Evolutionary conservation across 2,329 filamentous ascomycete species (phyloP), one percentile per base, ranked within the genome.

Genomic region (Ophiosphaerella narmari): DNA sequence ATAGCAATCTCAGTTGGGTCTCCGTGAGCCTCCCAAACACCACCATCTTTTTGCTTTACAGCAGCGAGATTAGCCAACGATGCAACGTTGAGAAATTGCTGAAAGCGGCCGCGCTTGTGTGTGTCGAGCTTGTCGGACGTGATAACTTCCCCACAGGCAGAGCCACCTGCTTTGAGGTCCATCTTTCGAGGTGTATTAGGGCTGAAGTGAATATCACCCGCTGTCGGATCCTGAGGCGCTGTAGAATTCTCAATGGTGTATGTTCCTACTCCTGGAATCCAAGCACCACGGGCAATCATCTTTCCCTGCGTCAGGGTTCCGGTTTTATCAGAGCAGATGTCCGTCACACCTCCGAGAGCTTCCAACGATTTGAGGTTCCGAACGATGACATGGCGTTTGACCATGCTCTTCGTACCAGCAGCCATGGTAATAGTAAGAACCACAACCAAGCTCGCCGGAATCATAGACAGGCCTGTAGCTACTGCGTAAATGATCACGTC

Each of bases 1-100:
- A 90, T 87, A 1, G 87, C 87, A 52, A 90, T 88, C 60, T 90
- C 87, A 1, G 87, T 89, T 0, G 72, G 72, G 39, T 74, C 72
- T 12, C 72, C 72, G 29, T 68, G 68, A 3, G 72, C 70, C 32
- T 68, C 63, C 72, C 72, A 74, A 7, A 55, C 52, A 8, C 74
- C 71, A 35, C 77, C 70, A 0, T 74, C 73, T n/a, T 63, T 72
- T 39, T 75, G 72, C 39, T 75, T 75, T 4, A 85, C 75, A 3
- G 75, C 78, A 3, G 81, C 81, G 12, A 83, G 70, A 58, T 83
- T 83, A 36, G 79, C 80, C 38, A 76, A 60, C 2, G 73, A 74
- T 6, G 53, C 67, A 34, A 72, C 64, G 18, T 72, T 68, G 5
- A 74, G 58, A 38, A 69, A 75, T 13, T 68, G 63, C 5, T 67